These are phyloP conservation scores for Erysimum cheiri DNA, from an alignment of 441 rosid species.

Conservation along the genomic window DNA sequence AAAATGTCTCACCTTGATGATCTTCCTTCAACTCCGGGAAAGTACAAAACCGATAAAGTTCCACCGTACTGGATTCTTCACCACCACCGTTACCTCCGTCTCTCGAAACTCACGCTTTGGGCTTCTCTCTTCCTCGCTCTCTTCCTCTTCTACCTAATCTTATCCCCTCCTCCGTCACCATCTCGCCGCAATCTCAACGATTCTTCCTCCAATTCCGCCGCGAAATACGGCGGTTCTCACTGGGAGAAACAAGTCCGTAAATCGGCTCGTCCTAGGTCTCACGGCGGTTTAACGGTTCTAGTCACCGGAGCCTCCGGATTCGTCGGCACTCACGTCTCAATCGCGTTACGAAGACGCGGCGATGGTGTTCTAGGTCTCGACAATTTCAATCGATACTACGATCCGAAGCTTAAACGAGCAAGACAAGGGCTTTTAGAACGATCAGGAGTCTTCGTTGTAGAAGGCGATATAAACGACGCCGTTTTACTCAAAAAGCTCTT, in stretches of 20 bases:
- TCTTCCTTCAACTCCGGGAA: conserved; percentile 70
- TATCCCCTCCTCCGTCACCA: conserved; percentile 51
- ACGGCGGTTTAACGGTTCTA: conserved; percentile 54
- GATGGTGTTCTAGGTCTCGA: conserved; percentile 85
- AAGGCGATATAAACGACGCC: conserved; percentile 69
- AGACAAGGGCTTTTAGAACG: conserved; percentile 57
- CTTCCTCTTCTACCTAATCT: conserved; percentile 50
- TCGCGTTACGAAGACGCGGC: conserved; percentile 68
- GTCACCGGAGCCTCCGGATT: conserved; percentile 88
- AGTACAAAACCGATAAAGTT: conserved; percentile 61
- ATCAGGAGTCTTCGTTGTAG: conserved; percentile 64
- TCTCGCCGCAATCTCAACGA: conserved; percentile 40
- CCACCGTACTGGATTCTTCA: conserved; percentile 41
- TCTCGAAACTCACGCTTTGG: conserved; percentile 60
- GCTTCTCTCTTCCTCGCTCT: conserved; percentile 53
- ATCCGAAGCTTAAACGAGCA: conserved; percentile 58
- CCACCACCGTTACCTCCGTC: conserved; percentile 59
- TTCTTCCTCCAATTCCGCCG: conserved; percentile 37
- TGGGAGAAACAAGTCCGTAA: conserved; percentile 61
- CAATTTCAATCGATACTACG: conserved; percentile 72
- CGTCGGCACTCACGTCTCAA: conserved; percentile 68
- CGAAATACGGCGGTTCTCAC: conserved; percentile 48
- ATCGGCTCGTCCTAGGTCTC: conserved; percentile 53
- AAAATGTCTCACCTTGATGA: conserved; percentile 60
- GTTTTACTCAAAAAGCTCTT: conserved; percentile 55